Evolutionary conservation across 164 flowering plant genomes (phyloP).

Genomic region (Saururus chinensis): DNA sequence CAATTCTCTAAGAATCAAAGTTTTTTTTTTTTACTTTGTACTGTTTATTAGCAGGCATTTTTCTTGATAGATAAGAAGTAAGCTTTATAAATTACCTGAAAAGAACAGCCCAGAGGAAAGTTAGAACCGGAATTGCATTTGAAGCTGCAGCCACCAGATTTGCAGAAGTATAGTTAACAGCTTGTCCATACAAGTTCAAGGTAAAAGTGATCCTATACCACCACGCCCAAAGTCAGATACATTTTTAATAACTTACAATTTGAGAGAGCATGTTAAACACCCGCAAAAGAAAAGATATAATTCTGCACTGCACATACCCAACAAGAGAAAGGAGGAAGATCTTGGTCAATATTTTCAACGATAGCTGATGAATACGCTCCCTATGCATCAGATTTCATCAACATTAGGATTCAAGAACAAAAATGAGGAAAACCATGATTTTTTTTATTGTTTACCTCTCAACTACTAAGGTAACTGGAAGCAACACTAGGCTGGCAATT

Average conservation of each 20-base stretch:
- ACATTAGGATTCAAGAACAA: neutral
- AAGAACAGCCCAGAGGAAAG: slow-evolving; percentile 51
- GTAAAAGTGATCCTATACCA: slow-evolving; percentile 43
- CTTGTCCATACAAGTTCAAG: slow-evolving; percentile 38
- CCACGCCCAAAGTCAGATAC: neutral
- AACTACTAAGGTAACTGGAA: neutral
- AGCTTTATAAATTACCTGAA: slow-evolving; percentile 26
- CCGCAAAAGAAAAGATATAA: neutral
- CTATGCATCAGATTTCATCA: neutral
- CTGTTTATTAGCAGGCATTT: too few relatives aligned
- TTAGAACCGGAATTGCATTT: slow-evolving; percentile 53
- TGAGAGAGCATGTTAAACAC: neutral
- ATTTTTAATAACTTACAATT: too few relatives aligned
- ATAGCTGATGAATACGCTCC: neutral
- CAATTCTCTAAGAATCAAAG: too few relatives aligned
- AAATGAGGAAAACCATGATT: neutral
- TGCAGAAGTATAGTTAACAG: slow-evolving; percentile 43
- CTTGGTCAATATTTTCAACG: neutral
- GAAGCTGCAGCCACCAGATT: slow-evolving; percentile 56
- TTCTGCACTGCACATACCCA: neutral
- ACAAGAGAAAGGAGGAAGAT: neutral
- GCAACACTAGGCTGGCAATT: neutral
- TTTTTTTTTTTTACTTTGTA: too few relatives aligned
- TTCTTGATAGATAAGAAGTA: too few relatives aligned
- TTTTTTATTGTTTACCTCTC: neutral